These are phyloP conservation scores for Schizophyllum amplum DNA, from an alignment of 1,284 basidiomycete species.

Conservation along the genomic window DNA sequence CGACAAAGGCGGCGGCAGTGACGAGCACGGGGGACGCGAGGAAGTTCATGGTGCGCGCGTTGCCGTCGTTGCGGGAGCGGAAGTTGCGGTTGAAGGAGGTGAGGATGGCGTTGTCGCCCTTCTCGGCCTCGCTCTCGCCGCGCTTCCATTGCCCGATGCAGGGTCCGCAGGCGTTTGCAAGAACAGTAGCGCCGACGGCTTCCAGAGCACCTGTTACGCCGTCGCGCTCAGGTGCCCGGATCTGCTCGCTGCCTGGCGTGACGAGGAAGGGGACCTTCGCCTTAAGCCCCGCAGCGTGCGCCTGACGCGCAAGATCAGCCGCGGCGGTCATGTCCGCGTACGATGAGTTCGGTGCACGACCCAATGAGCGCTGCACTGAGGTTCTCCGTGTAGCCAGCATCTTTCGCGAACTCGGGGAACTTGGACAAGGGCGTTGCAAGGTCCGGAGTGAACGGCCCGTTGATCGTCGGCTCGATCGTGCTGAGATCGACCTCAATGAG, in stretches of 20 bases:
- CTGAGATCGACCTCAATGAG: conserved; percentile 93
- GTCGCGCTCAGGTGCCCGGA: conserved; percentile 95
- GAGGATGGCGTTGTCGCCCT: conserved; percentile 73
- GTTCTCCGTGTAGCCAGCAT: conserved; percentile 88
- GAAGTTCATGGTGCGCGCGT: conserved; percentile 95
- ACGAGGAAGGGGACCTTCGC: conserved; percentile 91
- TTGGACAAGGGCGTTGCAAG: conserved; percentile 92
- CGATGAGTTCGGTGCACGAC: conserved; percentile 95
- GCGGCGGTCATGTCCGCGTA: conserved; percentile 95
- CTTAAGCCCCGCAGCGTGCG: conserved; percentile 74
- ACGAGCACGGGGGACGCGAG: conserved; percentile 96
- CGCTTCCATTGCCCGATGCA: conserved; percentile 99
- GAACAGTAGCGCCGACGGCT: conserved; percentile 83
- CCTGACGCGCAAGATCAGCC: conserved; percentile 88
- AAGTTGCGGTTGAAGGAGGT: conserved; percentile 99
- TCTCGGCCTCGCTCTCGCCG: conserved; percentile 81
- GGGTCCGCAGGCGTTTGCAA: conserved; percentile 98
- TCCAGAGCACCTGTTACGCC: conserved; percentile 76
- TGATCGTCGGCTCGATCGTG: conserved; percentile 89
- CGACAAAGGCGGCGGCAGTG: conserved; percentile 96
- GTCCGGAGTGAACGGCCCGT: conserved; percentile 98
- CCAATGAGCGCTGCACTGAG: conserved; percentile 91
- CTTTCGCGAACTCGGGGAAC: conserved; percentile 75
- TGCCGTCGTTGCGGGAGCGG: conserved; percentile 96
- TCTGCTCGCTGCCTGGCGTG: conserved; percentile 96